These are phyloP conservation scores for Puccinellia tenuiflora DNA, from an alignment of 176 grass and related monocot species.

Conservation along the genomic window DNA sequence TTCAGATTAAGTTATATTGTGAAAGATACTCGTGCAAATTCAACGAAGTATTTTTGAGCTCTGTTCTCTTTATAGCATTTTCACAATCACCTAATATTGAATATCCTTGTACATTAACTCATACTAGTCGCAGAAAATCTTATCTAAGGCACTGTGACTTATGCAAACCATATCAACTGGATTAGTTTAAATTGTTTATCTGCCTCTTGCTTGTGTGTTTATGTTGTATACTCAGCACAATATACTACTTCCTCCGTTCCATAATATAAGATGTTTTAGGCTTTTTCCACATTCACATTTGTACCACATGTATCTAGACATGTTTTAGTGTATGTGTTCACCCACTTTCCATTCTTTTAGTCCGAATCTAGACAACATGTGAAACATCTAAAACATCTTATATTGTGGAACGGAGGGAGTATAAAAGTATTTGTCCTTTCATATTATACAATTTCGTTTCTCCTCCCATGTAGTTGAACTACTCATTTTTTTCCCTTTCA, in stretches of 20 bases:
- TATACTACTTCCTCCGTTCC: too few relatives aligned
- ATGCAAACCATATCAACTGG: not conserved
- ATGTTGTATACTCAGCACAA: not conserved
- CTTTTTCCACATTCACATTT: too few relatives aligned
- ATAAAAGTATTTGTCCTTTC: not conserved
- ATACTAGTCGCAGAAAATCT: not conserved
- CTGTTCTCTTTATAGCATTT: not conserved
- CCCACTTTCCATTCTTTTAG: too few relatives aligned
- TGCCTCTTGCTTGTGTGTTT: not conserved
- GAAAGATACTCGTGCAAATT: not conserved
- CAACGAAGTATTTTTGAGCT: not conserved
- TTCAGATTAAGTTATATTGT: not conserved
- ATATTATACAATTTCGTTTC: not conserved
- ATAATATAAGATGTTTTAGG: too few relatives aligned
- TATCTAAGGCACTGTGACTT: not conserved
- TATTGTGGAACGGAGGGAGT: too few relatives aligned
- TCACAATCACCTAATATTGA: not conserved
- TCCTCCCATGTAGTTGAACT: not conserved
- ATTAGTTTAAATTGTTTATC: constrained; percentile 8
- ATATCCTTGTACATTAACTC: not conserved
- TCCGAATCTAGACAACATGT: too few relatives aligned
- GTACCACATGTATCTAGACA: too few relatives aligned
- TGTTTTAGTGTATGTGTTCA: too few relatives aligned
- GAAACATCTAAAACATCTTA: too few relatives aligned
- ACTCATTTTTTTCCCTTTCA: not conserved